phyloP scores from a whole-genome alignment of 2,329 filamentous ascomycete genomes.

The Coniella lustricola region DNA sequence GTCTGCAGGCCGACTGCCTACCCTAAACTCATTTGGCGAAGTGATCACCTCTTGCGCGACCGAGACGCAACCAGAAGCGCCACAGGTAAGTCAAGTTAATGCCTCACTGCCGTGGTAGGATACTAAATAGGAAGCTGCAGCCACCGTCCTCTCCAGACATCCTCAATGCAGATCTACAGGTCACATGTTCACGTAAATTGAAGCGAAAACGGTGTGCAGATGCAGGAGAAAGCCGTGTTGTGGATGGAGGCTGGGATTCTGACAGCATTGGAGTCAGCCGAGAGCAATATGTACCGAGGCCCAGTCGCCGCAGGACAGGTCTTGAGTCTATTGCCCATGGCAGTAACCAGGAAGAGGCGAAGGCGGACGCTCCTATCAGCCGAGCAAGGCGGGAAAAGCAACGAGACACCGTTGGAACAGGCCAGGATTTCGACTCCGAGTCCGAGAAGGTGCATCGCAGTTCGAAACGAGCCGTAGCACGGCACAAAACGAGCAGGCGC shows the following conservation, averaged over 20 bases:
- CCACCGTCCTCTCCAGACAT: constrained; percentile 12
- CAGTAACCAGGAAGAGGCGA: neutral
- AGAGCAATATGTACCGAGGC: constrained; percentile 14
- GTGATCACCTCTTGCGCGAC: neutral
- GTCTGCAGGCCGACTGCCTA: constrained; percentile 13
- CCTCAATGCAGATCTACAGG: constrained; percentile 2
- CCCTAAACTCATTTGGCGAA: neutral
- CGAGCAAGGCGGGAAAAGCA: constrained; percentile 1
- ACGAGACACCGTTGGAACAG: neutral
- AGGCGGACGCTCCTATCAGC: neutral
- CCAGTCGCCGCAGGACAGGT: constrained; percentile 13
- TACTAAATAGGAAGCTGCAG: constrained; percentile 5
- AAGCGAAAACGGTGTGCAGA: constrained; percentile 10
- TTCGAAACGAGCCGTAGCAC: constrained; percentile 4
- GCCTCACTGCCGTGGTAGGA: neutral
- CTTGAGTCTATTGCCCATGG: constrained; percentile 8
- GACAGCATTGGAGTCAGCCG: constrained; percentile 8
- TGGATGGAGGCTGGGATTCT: constrained; percentile 14
- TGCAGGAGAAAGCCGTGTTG: neutral
- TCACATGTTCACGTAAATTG: neutral
- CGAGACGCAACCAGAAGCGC: neutral
- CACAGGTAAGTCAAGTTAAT: neutral
- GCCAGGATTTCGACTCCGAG: constrained; percentile 3
- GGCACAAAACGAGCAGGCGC: constrained; percentile 8
- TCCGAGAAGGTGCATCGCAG: constrained; percentile 6